Base-by-base conservation (phyloP, 2,329 filamentous ascomycete genomes). In the Sordariomycetes sp. region DNA sequence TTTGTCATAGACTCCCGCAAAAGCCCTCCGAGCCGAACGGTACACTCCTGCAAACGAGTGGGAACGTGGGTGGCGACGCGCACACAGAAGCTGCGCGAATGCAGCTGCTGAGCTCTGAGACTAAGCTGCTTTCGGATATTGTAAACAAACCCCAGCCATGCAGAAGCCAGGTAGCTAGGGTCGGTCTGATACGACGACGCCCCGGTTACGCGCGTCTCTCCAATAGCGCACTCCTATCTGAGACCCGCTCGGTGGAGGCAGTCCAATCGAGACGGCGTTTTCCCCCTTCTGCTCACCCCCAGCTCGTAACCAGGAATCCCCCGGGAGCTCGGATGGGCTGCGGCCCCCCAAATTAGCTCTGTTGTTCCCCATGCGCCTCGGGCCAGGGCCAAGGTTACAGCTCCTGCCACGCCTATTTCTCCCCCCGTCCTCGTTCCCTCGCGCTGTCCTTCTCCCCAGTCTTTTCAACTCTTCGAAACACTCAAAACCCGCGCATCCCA, bases 351-450 rank as follows among this genome's bases (percentile, higher is more conserved):
- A 50, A 50, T 50, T 50, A 24, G 45, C 45, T 50, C 45, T 50
- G 45, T 50, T 50, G n/a, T 50, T 22, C 45, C 45, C 45, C 22
- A 24, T 22, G 24, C 45, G 22, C 45, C 45, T 50, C 45, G 45
- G 45, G 45, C 45, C 45, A 50, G 45, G n/a, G 45, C 45, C 45
- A 50, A 50, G 45, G 45, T 50, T 50, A 52, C 51, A 36, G 51
- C 32, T 39, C 45, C 34, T 56, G 50, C 48, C 55, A 51, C 52
- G 51, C 55, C 55, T 57, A 53, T 59, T 57, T 54, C 52, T 53
- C 35, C 39, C 57, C 54, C 50, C 39, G 54, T 53, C 50, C 34
- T 36, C 42, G 48, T 52, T 42, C 25, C 53, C 52, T 36, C 53
- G 20, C 52, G 42, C 54, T 52, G 25, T 50, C 39, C 22, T 51